Evolutionary conservation across 441 rosid species (phyloP), one percentile per base, ranked within the genome.

Genomic region (Aquilaria agallochum): DNA sequence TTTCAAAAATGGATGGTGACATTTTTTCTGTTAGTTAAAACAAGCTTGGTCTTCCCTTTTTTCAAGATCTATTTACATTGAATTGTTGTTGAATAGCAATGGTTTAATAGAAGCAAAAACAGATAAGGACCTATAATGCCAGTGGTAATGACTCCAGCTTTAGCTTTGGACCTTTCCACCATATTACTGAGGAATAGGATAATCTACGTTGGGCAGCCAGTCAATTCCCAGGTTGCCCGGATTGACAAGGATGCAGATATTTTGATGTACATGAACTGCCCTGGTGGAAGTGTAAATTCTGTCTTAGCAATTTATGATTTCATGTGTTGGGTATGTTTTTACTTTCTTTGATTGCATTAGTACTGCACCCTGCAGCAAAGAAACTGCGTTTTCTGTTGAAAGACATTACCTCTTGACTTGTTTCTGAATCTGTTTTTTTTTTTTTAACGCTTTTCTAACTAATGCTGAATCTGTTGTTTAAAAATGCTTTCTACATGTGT

Each of bases 81-180:
- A 6, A 2, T 48, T 52, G 14, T 15, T 15, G 50, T 47, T 44
- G 44, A 46, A 57, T 76, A 84, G 95, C 63, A 63, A 61, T 68
- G 72, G 78, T 45, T 63, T 71, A 53, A 74, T 82, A 69, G 77
- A 72, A 73, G 90, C 90, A 12, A 80, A 70, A 69, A 83, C 69
- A 12, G 88, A 78, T 40, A 90, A 94, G 95, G 95, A 31, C 95
- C 96, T 40, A 75, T 91, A 46, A 89, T 87, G 97, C 97, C 97
- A 31, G 83, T 88, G 32, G 90, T 89, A 58, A 78, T 86, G 82
- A 89, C 96, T 53, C 94, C 97, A 58, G 96, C 89, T 72, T 95
- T 97, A 69, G 80, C 94, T 65, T 55, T 87, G 72, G 99, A 91
- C 71, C 89, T 91, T 27, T 80, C 92, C 69, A 80, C 89, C 51